Conservation (phyloP, 2,329 filamentous ascomycete genomes). For the Fusarium haematococcum region DNA sequence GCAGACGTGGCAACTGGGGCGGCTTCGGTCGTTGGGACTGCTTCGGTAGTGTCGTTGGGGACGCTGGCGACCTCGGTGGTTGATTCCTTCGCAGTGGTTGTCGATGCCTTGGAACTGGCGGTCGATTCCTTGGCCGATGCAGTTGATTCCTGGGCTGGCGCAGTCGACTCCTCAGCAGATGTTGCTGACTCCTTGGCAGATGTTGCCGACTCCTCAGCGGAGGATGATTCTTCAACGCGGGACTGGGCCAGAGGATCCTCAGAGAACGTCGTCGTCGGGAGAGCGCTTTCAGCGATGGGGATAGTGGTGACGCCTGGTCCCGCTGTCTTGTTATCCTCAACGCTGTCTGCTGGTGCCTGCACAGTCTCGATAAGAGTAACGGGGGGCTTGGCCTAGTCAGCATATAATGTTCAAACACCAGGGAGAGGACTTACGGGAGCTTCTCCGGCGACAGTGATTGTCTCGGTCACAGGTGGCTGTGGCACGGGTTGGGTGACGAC, state of each 20-base stretch:
- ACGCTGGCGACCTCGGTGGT: not conserved
- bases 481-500: conserved; percentile 1
- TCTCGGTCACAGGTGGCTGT: not conserved
- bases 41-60: conserved; percentile 5
- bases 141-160: not conserved
- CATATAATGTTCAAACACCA: not conserved
- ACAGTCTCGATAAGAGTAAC: conserved; percentile 38
- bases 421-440: conserved; percentile 27
- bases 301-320: conserved; percentile 46
- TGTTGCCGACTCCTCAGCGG: not conserved
- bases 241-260: conserved; percentile 27
- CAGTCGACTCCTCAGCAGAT: not conserved
- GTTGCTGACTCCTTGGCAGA: not conserved
- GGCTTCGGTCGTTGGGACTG: not conserved
- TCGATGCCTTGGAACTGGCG: not conserved
- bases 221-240: conserved; percentile 3
- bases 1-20: not conserved
- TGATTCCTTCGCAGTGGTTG: not conserved
- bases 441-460: conserved; percentile 27
- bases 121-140: not conserved
- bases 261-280: conserved; percentile 47
- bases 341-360: conserved; percentile 4
- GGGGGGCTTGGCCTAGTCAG: conserved; percentile 23
- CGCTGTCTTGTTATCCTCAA: conserved; percentile 11
- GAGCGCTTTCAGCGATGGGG: conserved; percentile 40